A percentile compares a stretch with the other conserved stretches of the same genome.
Evolutionary conservation across 768 basidiomycete genomes (phyloP).

Genomic region (Panaeolus cyanescens): DNA sequence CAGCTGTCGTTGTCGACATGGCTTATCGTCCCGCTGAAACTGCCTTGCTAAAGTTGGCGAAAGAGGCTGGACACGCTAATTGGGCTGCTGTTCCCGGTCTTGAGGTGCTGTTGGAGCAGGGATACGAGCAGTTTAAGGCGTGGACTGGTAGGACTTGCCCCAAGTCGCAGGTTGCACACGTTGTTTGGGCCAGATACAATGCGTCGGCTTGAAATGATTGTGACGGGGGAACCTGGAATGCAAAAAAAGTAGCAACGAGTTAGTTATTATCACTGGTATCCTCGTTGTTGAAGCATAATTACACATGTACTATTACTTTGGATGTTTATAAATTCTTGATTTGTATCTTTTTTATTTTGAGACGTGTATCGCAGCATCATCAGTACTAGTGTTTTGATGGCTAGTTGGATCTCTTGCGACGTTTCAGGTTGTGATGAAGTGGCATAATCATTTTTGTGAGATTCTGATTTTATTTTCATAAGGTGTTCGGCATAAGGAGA

Average conservation of each 20-base stretch:
- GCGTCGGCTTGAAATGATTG: constrained; percentile 1
- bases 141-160: constrained; percentile 80
- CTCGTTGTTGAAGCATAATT: neutral
- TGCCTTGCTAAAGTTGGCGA: constrained; percentile 73
- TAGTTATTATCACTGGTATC: neutral
- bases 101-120: constrained; percentile 87
- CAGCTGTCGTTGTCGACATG: constrained; percentile 86
- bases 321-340: neutral
- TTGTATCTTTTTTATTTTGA: neutral
- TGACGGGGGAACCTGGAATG: neutral
- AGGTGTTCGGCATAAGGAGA: constrained; percentile 1
- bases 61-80: constrained; percentile 34
- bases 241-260: no score
- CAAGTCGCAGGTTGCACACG: constrained; percentile 19
- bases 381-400: no score
- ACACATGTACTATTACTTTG: neutral
- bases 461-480: constrained; percentile 2
- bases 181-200: constrained; percentile 27
- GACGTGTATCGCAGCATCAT: no score
- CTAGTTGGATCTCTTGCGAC: neutral
- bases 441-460: neutral
- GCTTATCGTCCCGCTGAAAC: constrained; percentile 91
- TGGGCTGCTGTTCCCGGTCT: constrained; percentile 82
- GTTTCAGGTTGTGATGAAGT: neutral
- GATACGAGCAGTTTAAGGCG: constrained; percentile 78